A percentile compares a stretch with the other conserved stretches of the same genome.
Evolutionary conservation across 2,329 filamentous ascomycete genomes (phyloP).

Genomic region (Aspergillus chevalieri): DNA sequence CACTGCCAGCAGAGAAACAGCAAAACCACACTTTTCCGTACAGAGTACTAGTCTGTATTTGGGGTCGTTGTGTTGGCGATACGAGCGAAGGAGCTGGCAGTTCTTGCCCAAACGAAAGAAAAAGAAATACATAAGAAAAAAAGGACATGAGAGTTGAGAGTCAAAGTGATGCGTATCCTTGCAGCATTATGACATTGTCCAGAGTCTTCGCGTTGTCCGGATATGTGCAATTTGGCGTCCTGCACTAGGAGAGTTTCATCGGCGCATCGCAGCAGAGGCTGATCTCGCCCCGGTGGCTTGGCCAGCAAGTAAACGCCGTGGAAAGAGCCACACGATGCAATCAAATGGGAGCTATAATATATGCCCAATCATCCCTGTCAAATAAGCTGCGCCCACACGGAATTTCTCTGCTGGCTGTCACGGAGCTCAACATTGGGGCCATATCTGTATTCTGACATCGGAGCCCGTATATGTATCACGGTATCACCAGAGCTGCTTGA

Average conservation of each 20-base stretch:
- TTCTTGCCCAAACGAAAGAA: no score
- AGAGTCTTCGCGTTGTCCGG: not conserved
- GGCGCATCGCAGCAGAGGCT: not conserved
- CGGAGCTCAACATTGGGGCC: no score
- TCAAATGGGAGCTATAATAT: not conserved
- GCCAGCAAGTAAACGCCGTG: not conserved
- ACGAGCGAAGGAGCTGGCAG: not conserved
- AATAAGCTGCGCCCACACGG: no score
- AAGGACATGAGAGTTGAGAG: no score
- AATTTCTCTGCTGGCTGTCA: no score
- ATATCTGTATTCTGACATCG: no score
- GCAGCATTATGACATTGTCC: no score
- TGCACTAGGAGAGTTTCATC: not conserved
- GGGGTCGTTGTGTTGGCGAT: not conserved
- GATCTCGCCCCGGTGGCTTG: not conserved
- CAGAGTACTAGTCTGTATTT: not conserved
- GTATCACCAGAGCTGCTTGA: not conserved
- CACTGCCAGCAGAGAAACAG: not conserved
- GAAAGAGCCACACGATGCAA: no score
- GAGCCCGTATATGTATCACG: not conserved
- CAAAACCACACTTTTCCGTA: no score
- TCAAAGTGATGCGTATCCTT: no score
- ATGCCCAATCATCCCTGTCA: not conserved
- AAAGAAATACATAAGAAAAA: no score
- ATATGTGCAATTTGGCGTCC: not conserved